A percentile compares a stretch with the other conserved stretches of the same genome.
These are phyloP conservation scores for Oryza longistaminata DNA, from an alignment of 176 grass and related monocot species.

Conservation along the genomic window DNA sequence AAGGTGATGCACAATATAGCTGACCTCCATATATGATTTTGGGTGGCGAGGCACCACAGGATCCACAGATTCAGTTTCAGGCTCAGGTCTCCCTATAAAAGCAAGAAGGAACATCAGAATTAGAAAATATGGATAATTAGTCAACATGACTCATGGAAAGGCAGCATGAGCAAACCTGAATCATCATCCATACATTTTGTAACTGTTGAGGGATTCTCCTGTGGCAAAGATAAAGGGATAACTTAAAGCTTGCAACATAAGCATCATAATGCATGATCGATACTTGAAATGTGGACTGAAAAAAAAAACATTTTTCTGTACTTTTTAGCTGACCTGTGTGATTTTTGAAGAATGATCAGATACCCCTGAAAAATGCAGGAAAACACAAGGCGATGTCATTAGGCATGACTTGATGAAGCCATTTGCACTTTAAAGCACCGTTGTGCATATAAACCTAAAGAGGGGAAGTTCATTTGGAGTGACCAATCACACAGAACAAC, in stretches of 20 bases:
- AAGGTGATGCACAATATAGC: neutral
- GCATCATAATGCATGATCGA: conserved; percentile 1
- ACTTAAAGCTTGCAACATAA: conserved; percentile 18
- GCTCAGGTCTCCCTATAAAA: conserved; percentile 31
- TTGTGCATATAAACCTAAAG: conserved; percentile 12
- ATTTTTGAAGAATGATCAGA: conserved; percentile 9
- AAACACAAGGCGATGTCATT: conserved; percentile 1
- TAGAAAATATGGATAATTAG: neutral
- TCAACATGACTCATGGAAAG: neutral
- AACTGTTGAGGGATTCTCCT: conserved; percentile 32
- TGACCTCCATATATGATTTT: conserved; percentile 64
- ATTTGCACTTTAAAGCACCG: neutral
- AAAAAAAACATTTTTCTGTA: neutral
- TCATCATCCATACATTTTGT: conserved; percentile 26
- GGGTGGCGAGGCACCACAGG: conserved; percentile 46
- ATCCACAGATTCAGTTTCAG: conserved; percentile 29
- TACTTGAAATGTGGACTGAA: neutral
- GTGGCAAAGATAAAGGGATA: conserved; percentile 26
- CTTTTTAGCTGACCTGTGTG: conserved; percentile 42
- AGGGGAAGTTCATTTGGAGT: neutral
- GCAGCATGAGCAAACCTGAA: conserved; percentile 42
- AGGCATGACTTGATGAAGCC: conserved; percentile 24
- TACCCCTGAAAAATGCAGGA: conserved; percentile 37
- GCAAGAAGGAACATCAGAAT: neutral
- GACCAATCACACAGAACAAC: neutral